phyloP scores from a whole-genome alignment of 805 yeast species.

The Helenozyma rhizophorensis region DNA sequence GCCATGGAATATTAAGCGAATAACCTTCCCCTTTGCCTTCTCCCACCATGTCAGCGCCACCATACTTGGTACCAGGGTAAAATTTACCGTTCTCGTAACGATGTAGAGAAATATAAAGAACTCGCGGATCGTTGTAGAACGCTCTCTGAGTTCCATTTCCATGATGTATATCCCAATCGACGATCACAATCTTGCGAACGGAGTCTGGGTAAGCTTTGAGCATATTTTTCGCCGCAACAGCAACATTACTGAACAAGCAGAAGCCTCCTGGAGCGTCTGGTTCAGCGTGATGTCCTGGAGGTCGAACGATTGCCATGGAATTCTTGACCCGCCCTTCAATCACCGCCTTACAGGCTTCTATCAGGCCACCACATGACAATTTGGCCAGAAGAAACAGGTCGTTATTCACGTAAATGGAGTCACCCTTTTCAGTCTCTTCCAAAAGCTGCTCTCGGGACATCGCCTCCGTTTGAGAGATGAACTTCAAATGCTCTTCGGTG shows the following conservation, averaged over 20 bases:
- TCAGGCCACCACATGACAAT: conserved; percentile 93
- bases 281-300: conserved; percentile 99
- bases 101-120: conserved; percentile 85
- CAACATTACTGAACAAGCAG: conserved; percentile 92
- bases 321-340: conserved; percentile 90
- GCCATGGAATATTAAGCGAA: conserved; percentile 92
- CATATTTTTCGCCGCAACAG: conserved; percentile 90
- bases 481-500: conserved; percentile 71
- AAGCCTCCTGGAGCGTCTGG: conserved; percentile 97
- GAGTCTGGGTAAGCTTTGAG: conserved; percentile 81
- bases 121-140: conserved; percentile 83
- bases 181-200: conserved; percentile 73
- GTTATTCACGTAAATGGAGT: conserved; percentile 90
- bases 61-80: conserved; percentile 91
- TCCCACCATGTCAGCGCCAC: conserved; percentile 78
- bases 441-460: conserved; percentile 76
- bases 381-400: conserved; percentile 86
- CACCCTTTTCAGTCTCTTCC: conserved; percentile 85
- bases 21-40: conserved; percentile 83
- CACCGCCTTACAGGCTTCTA: conserved; percentile 93
- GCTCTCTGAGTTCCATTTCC: conserved; percentile 98
- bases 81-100: conserved; percentile 88
- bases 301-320: conserved; percentile 91
- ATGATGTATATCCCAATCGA: conserved; percentile 99
- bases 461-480: conserved; percentile 65